A percentile compares a stretch with the other conserved stretches of the same genome.
These are phyloP conservation scores for Wallacemonas sp. DNA, from an alignment of 208 protist species.

Conservation along the genomic window DNA sequence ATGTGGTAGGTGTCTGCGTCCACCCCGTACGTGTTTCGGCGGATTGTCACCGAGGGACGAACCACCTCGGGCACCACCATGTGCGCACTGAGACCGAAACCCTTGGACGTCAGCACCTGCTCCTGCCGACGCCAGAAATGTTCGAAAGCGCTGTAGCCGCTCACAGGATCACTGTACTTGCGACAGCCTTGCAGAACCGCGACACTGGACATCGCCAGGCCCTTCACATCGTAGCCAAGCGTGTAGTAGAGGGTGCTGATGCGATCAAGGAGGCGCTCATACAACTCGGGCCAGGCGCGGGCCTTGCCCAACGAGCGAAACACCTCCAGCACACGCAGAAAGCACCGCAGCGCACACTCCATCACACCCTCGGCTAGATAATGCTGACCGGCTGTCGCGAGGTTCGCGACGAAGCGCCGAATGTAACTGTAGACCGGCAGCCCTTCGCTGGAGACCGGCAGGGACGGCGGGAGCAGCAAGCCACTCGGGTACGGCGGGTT, in stretches of 20 bases:
- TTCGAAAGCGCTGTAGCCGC: conserved; percentile 36
- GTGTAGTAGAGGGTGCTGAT: conserved; percentile 55
- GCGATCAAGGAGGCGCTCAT: conserved; percentile 56
- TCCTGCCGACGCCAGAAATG: conserved; percentile 51
- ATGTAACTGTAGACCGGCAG: conserved; percentile 32
- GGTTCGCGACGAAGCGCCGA: conserved; percentile 44
- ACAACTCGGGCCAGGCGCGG: conserved; percentile 47
- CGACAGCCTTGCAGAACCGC: conserved; percentile 54
- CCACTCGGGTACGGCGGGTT: conserved; percentile 71
- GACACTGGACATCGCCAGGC: conserved; percentile 43
- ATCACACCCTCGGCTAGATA: conserved; percentile 45
- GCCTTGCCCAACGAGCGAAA: conserved; percentile 40
- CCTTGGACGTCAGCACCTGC: conserved; percentile 38
- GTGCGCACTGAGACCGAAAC: conserved; percentile 64
- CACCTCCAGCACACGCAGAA: conserved; percentile 58
- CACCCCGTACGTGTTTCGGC: conserved; percentile 50
- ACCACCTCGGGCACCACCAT: conserved; percentile 67
- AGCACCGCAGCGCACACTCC: conserved; percentile 63
- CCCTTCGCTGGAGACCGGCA: background rate
- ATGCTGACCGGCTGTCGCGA: conserved; percentile 47
- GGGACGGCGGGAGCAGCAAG: conserved; percentile 22
- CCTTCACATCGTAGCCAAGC: conserved; percentile 55
- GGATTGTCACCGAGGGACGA: conserved; percentile 43
- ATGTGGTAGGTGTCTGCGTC: conserved; percentile 42
- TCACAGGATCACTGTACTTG: conserved; percentile 40